These are phyloP conservation scores for Buxus sempervirens DNA, from an alignment of 164 flowering plant genomes.

Conservation along the genomic window DNA sequence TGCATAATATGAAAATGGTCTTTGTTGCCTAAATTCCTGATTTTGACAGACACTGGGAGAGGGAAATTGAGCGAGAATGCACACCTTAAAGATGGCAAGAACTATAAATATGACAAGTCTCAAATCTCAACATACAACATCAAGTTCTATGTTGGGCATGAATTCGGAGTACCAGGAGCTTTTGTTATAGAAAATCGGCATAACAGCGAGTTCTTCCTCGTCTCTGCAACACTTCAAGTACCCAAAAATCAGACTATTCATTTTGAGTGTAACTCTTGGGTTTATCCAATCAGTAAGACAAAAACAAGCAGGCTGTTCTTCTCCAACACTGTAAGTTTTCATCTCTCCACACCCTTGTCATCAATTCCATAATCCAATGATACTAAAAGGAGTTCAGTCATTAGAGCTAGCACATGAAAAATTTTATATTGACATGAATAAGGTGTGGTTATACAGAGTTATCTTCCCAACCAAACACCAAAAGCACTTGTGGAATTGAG, in stretches of 20 bases:
- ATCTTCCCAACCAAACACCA: constrained; percentile 74
- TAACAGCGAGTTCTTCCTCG: constrained; percentile 43
- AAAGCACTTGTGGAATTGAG: constrained; percentile 45
- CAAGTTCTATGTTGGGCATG: constrained; percentile 27
- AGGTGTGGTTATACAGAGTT: constrained; percentile 35
- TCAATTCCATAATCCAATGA: too few species aligned
- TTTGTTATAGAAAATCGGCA: constrained; percentile 30
- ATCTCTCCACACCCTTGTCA: too few species aligned
- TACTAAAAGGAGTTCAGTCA: too few species aligned
- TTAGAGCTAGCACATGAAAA: too few species aligned
- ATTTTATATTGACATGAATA: too few species aligned
- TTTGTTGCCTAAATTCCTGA: neutral
- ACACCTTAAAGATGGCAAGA: constrained; percentile 31
- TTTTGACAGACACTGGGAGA: constrained; percentile 28
- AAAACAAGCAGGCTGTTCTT: constrained; percentile 38
- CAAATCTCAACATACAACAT: constrained; percentile 17
- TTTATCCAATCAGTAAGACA: constrained; percentile 37
- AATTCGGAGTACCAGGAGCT: constrained; percentile 56
- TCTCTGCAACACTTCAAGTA: constrained; percentile 21
- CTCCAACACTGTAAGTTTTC: constrained; percentile 41
- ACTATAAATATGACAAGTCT: constrained; percentile 12
- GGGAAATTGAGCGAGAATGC: constrained; percentile 41
- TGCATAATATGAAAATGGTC: too few species aligned
- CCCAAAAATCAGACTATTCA: constrained; percentile 18
- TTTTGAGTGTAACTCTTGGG: constrained; percentile 60